Percentiles rank a stretch among this genome's conserved stretches.
Conservation (phyloP, 2,329 filamentous ascomycete species). For the Apiospora sp. region DNA sequence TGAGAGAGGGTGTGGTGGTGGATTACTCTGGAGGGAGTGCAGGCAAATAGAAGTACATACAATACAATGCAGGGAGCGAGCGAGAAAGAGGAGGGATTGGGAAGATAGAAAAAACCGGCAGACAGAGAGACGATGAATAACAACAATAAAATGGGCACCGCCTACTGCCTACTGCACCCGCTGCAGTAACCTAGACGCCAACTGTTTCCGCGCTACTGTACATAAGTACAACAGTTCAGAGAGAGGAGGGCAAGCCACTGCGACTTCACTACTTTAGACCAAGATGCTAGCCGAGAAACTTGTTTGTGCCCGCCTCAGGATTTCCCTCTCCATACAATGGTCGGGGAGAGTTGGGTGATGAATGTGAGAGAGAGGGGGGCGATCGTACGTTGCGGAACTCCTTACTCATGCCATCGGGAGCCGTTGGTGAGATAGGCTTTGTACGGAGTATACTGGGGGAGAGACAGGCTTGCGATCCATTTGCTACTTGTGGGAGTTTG, state of each 20-base stretch:
- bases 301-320: slow-evolving; percentile 18
- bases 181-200: slow-evolving; percentile 1
- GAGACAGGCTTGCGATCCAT: neutral
- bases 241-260: neutral
- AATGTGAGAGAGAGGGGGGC: neutral
- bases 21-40: neutral
- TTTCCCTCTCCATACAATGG: neutral
- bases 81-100: neutral
- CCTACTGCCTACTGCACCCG: neutral
- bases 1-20: neutral
- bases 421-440: neutral
- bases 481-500: neutral
- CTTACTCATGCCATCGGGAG: slow-evolving; percentile 16
- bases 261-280: slow-evolving; percentile 17
- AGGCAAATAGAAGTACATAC: neutral
- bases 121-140: neutral
- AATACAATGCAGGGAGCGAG: neutral
- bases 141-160: neutral
- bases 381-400: slow-evolving; percentile 11
- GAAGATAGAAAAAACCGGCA: neutral
- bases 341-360: neutral
- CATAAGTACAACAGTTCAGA: neutral
- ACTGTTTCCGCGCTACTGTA: slow-evolving; percentile 7
- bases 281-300: slow-evolving; percentile 20
- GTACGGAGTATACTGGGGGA: neutral